Evolutionary conservation across 768 basidiomycete species (phyloP), one percentile per base, ranked within the genome.

Genomic region (Gymnopilus dilepis): DNA sequence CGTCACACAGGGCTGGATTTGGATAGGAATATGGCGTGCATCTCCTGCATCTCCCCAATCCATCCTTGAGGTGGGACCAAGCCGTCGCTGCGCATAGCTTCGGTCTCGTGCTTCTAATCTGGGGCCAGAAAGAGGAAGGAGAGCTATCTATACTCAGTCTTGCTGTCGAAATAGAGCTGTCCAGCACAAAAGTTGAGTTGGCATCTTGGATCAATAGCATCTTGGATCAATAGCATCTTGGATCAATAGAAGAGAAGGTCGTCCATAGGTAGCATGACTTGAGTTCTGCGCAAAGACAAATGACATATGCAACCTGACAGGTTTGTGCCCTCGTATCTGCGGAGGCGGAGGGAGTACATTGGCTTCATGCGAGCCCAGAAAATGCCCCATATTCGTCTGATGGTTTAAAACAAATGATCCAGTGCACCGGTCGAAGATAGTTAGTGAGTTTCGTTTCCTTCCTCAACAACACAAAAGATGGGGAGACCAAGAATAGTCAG

Each of bases 101-200:
- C 62, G 21, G 62, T 62, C 13, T 57, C 56, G 17, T 41, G 50
- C 45, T 56, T 28, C 19, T 69, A 61, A 37, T 53, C 57, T 8
- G 68, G 54, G 26, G 73, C 64, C 6, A 82, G 21, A 2, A 84
- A 66, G 51, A 77, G 69, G 24, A 66, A 60, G 58, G 81, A 82
- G 9, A 79, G 34, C 1, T 58, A 63, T 30, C 61, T 58, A 52
- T 82, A 83, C 1, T 73, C 64, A 12, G 59, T 60, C 24, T 73
- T 65, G 21, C 76, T 66, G 7, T 66, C 67, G 34, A 82, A 57
- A 58, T 78, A 83, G 3, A 84, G 70, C 54, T 84, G 80, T 2
- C 80, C 82, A 15, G 82, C 77, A 63, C 77, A 80, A 24, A 82
- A 59, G 34, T 78, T 81, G 33, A 84, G 69, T 42, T 81, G 79